A percentile compares a stretch with the other conserved stretches of the same genome.
These are phyloP conservation scores for Termitomyces sp. DNA, from an alignment of 768 basidiomycete species.

Conservation along the genomic window DNA sequence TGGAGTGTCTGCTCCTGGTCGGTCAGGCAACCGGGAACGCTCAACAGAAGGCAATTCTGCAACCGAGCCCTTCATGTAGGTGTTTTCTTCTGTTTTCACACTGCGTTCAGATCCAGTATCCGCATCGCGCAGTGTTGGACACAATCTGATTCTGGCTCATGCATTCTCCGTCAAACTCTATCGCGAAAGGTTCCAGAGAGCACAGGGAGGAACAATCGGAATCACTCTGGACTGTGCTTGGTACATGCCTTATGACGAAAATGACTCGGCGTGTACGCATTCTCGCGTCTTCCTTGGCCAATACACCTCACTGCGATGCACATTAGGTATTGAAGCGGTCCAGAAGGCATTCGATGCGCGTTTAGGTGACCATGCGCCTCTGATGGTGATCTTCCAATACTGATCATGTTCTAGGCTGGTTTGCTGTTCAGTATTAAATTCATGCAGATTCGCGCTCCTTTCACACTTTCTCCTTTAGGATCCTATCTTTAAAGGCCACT, in stretches of 20 bases:
- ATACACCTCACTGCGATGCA: neutral
- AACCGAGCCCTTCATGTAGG: slow-evolving; percentile 62
- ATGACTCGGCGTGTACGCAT: slow-evolving; percentile 49
- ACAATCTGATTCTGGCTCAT: slow-evolving; percentile 65
- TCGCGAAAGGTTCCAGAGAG: slow-evolving; percentile 47
- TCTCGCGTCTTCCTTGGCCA: neutral
- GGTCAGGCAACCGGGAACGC: slow-evolving; percentile 52
- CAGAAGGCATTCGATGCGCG: slow-evolving; percentile 60
- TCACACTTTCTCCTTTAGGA: slow-evolving; percentile 29
- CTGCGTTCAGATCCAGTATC: neutral
- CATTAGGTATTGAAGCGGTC: slow-evolving; percentile 52
- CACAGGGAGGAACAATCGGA: slow-evolving; percentile 57
- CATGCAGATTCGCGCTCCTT: neutral
- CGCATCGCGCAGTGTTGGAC: slow-evolving; percentile 46
- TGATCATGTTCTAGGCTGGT: slow-evolving; percentile 29
- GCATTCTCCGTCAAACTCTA: slow-evolving; percentile 61
- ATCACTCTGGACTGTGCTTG: slow-evolving; percentile 69
- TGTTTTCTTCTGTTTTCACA: neutral
- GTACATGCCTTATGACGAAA: slow-evolving; percentile 59
- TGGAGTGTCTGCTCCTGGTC: slow-evolving; percentile 65
- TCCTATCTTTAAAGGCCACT: slow-evolving; percentile 66
- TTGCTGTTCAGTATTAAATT: slow-evolving; percentile 25
- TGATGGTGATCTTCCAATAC: neutral
- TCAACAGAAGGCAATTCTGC: slow-evolving; percentile 53
- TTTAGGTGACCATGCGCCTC: slow-evolving; percentile 36